These are phyloP conservation scores for Triangularia verruculosa DNA, from an alignment of 2,329 filamentous ascomycete genomes.

Conservation along the genomic window DNA sequence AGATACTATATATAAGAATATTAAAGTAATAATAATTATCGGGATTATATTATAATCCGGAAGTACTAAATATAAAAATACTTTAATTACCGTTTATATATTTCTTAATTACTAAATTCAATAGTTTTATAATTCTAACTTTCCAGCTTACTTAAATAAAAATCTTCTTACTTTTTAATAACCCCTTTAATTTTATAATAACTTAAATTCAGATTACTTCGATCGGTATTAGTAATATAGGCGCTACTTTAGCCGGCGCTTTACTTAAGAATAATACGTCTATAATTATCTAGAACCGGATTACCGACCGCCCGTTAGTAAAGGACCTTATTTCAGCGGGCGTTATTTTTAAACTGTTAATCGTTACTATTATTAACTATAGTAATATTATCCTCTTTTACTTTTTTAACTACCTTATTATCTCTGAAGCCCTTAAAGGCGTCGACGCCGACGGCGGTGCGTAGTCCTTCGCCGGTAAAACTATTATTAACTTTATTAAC, in stretches of 20 bases:
- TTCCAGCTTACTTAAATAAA: too few relatives aligned
- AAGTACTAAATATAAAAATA: too few relatives aligned
- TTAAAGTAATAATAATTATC: too few relatives aligned
- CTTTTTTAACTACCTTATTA: constrained; percentile 28
- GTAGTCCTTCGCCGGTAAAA: constrained; percentile 24
- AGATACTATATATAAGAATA: too few relatives aligned
- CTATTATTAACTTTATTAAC: constrained; percentile 32
- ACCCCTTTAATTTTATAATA: too few relatives aligned
- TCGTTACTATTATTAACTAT: constrained; percentile 17
- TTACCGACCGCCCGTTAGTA: constrained; percentile 20
- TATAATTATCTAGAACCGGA: constrained; percentile 31
- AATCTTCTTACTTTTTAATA: too few relatives aligned
- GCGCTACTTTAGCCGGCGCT: constrained; percentile 22
- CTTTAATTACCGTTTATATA: too few relatives aligned
- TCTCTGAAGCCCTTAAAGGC: constrained; percentile 14
- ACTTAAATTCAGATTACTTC: constrained; percentile 21
- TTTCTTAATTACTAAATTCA: too few relatives aligned
- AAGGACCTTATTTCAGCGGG: constrained; percentile 16
- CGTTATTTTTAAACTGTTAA: constrained; percentile 17
- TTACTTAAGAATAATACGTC: constrained; percentile 20
- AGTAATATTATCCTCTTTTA: constrained; percentile 27
- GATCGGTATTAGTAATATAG: constrained; percentile 31
- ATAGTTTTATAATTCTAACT: too few relatives aligned
- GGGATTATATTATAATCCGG: too few relatives aligned
- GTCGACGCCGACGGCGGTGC: constrained; percentile 10